These are phyloP conservation scores for Agrostemma githago DNA, from an alignment of 148 eudicot species.

Conservation along the genomic window DNA sequence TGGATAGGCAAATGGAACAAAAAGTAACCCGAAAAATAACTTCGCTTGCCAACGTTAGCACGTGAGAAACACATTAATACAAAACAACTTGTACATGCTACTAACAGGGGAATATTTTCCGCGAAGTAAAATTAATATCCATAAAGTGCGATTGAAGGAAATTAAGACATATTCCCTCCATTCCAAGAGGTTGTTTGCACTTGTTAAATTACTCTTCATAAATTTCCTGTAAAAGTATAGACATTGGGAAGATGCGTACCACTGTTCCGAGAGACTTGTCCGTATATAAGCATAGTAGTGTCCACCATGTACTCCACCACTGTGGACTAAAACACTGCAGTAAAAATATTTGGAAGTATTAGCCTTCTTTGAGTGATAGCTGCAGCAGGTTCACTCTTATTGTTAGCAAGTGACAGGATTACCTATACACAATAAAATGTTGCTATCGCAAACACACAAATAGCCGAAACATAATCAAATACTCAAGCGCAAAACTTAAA, in stretches of 20 bases:
- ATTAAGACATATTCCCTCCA: not conserved
- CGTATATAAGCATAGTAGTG: slow-evolving; percentile 91
- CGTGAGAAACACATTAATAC: not conserved
- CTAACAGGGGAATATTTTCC: no score
- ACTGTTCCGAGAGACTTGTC: slow-evolving; percentile 84
- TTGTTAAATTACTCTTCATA: not conserved
- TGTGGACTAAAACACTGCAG: slow-evolving; percentile 90
- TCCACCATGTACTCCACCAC: slow-evolving; percentile 98
- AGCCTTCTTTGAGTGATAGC: not conserved
- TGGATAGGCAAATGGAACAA: not conserved
- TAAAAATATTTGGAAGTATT: slow-evolving; percentile 7
- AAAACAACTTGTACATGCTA: not conserved
- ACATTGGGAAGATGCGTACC: slow-evolving; percentile 45
- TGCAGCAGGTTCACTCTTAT: not conserved
- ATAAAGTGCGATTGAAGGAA: not conserved
- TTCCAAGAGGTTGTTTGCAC: not conserved
- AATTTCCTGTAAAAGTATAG: not conserved
- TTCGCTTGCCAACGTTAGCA: not conserved
- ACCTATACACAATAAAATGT: not conserved
- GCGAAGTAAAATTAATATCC: not conserved
- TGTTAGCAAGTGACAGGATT: not conserved
- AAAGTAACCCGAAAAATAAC: not conserved
- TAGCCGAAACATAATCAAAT: not conserved
- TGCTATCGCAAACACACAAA: not conserved
- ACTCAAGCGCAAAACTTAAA: no score